Evolutionary conservation across 2,329 filamentous ascomycete genomes (phyloP), one percentile per base, ranked within the genome.

Genomic region (Ascochyta fabae): DNA sequence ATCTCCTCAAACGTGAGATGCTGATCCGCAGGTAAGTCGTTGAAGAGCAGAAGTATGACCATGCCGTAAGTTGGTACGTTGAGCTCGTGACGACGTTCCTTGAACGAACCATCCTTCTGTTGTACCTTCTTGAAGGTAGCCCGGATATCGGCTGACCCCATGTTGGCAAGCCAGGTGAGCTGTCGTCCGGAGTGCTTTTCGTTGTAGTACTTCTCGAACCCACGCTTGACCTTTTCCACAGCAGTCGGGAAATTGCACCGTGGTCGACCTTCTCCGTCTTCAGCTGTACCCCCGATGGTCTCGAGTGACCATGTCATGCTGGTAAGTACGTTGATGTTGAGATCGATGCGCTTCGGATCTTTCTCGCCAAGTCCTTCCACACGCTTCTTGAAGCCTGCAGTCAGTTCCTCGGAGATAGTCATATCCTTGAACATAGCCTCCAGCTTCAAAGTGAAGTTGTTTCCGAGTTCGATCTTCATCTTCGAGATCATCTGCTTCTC

Each of bases 351-450:
- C 70, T 84, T 86, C 3, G 82, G 79, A 54, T 87, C 82, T 2
- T 77, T 77, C 47, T 84, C 82, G n/a, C 78, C 83, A 15, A 77
- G 83, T 69, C 73, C 86, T 75, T 73, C 84, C 75, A 87, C 86
- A 60, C 94, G 86, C 15, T 84, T 83, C 62, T 88, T 89, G 78
- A 96, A 98, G 52, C 84, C 86, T 12, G 86, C 78, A 0, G 90
- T 92, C 24, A 97, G 83, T 62, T 96, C 94, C 50, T 89, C 87
- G 0, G 93, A 97, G 12, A 93, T 87, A 15, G 88, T 86, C 85
- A 98, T 93, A 70, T 99, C 95, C 77, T 92, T 93, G 80, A 99
- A 97, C 92, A 99, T 98, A 62, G 92, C 90, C 72, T 99, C 95
- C 40, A 99, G 86, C 73, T 96, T 96, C 69, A 86, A 82, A 0